Conservation (phyloP, 2,329 filamentous ascomycete species). For the Cucurbitaria berberidis region DNA sequence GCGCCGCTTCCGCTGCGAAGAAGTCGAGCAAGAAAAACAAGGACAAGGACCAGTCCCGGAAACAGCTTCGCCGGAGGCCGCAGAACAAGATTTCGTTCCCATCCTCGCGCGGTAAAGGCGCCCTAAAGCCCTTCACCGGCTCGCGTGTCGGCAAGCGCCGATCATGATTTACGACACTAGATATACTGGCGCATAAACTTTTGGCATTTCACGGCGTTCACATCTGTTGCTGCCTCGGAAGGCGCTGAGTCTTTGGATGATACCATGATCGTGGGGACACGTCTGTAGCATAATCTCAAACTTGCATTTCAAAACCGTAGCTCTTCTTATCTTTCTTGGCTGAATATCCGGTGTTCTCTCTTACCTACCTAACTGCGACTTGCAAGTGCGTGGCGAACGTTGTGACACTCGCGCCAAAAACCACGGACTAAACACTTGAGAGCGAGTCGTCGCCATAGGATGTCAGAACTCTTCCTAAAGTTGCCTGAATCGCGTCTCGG, state of each 20-base stretch:
- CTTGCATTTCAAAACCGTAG: not conserved
- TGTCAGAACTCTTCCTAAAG: too few species aligned
- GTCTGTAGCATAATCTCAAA: constrained; percentile 5
- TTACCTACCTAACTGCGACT: too few species aligned
- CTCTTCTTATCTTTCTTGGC: too few species aligned
- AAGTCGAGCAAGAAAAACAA: constrained; percentile 45
- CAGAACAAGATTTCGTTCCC: constrained; percentile 50
- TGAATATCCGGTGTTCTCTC: too few species aligned
- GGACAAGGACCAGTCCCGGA: constrained; percentile 44
- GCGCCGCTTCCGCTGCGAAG: constrained; percentile 22
- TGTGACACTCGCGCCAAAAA: too few species aligned
- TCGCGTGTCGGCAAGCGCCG: constrained; percentile 36
- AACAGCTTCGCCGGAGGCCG: constrained; percentile 47
- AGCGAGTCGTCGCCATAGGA: too few species aligned
- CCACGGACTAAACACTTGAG: too few species aligned
- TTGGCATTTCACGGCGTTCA: constrained; percentile 35
- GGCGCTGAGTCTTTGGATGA: constrained; percentile 24
- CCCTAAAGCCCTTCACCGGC: constrained; percentile 42
- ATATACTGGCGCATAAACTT: constrained; percentile 23
- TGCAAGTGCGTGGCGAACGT: too few species aligned
- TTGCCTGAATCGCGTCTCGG: too few species aligned
- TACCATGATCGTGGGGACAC: constrained; percentile 31
- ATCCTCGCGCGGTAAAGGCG: constrained; percentile 40
- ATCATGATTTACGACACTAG: constrained; percentile 22
- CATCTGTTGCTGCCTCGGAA: constrained; percentile 20